Evolutionary conservation across 495 filamentous ascomycete species (phyloP).

Genomic region (Aspergillus baeticus): DNA sequence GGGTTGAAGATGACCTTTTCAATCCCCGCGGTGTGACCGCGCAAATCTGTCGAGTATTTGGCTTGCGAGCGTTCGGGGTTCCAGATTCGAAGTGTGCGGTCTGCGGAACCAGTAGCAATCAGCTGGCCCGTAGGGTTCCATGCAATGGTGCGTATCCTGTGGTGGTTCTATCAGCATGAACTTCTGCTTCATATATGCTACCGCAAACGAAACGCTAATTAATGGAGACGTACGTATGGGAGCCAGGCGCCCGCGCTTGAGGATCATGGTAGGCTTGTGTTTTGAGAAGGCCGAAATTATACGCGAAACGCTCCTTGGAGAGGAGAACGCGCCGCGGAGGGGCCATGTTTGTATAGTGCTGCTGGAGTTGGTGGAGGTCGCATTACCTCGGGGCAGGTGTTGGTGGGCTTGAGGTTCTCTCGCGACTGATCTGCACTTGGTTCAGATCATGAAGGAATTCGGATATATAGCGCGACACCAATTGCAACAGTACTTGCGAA

Average conservation of each 20-base stretch:
- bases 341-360: constrained; percentile 43
- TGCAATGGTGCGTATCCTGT: constrained; percentile 68
- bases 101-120: constrained; percentile 80
- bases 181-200: neutral
- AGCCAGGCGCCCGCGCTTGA: constrained; percentile 45
- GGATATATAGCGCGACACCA: neutral
- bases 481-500: neutral
- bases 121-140: constrained; percentile 89
- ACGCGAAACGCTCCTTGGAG: constrained; percentile 61
- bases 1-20: constrained; percentile 93
- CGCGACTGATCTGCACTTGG: too few species aligned
- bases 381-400: constrained; percentile 18
- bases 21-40: constrained; percentile 71
- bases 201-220: neutral
- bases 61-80: constrained; percentile 83
- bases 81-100: constrained; percentile 85
- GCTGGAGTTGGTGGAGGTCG: constrained; percentile 17
- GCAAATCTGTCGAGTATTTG: constrained; percentile 81
- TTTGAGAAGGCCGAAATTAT: constrained; percentile 55
- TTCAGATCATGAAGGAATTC: neutral
- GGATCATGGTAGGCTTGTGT: constrained; percentile 65
- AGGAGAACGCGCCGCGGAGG: constrained; percentile 55
- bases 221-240: constrained; percentile 48
- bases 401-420: constrained; percentile 2
- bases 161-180: constrained; percentile 17